Evolutionary conservation across 106 monocot species (phyloP).

Genomic region (Dendrobium catenatum): DNA sequence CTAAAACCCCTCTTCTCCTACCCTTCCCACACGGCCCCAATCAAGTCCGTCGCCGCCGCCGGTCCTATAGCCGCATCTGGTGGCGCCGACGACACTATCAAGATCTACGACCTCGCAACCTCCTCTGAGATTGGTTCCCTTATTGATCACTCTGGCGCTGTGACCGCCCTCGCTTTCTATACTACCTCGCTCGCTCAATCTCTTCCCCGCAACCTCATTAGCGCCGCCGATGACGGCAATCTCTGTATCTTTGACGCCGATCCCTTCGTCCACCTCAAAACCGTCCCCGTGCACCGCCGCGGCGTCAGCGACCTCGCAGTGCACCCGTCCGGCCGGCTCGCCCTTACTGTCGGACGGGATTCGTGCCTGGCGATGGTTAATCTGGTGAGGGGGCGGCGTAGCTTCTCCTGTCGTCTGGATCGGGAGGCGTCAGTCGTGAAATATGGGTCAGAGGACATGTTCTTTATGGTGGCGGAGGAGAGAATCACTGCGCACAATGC

Average conservation of each 20-base stretch:
- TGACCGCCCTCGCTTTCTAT: constrained; percentile 66
- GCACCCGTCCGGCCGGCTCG: constrained; percentile 70
- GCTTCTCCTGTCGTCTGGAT: constrained; percentile 62
- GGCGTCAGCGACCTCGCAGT: constrained; percentile 57
- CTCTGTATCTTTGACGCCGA: constrained; percentile 83
- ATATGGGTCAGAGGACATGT: constrained; percentile 44
- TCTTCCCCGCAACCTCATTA: constrained; percentile 75
- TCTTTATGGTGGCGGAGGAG: constrained; percentile 59
- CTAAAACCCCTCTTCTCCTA: constrained; percentile 70
- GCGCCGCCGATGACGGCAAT: constrained; percentile 59
- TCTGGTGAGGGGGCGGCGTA: constrained; percentile 62
- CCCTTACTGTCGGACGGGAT: constrained; percentile 71
- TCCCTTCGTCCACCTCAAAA: constrained; percentile 69
- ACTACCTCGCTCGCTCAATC: constrained; percentile 32
- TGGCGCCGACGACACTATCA: constrained; percentile 75
- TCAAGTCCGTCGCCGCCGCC: constrained; percentile 65
- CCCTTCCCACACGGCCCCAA: constrained; percentile 65
- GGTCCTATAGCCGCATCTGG: constrained; percentile 80
- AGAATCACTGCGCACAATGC: constrained; percentile 56
- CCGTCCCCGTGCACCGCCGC: constrained; percentile 32
- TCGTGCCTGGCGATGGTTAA: constrained; percentile 73
- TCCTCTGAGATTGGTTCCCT: constrained; percentile 65
- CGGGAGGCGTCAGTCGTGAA: constrained; percentile 59
- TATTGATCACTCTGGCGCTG: constrained; percentile 46
- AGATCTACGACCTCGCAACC: constrained; percentile 79